Evolutionary conservation across 176 grass and related monocot species (phyloP), one percentile per base, ranked within the genome.

Genomic region (Aegilops speltoides): DNA sequence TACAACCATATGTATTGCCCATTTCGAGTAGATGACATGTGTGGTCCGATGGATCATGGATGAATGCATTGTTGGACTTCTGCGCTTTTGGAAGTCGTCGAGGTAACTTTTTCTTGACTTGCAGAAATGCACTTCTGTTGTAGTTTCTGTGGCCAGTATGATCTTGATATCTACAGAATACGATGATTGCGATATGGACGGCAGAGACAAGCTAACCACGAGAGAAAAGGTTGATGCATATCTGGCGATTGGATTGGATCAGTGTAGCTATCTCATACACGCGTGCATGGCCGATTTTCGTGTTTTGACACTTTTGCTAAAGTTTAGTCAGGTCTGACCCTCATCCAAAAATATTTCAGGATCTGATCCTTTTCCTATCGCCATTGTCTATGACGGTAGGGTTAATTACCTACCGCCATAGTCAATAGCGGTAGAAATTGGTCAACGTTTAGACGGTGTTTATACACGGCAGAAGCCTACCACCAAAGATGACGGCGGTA

Each of bases 11-110:
- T 40, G 37, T 38, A 9, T 38, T 38, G 37, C 8, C 37, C 37
- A 38, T 38, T 38, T 38, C 37, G 37, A 38, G 37, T 38, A 38
- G 7, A 38, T 28, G 72, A 65, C 73, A 77, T 54, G 32, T 64
- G 72, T 24, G 60, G 38, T 46, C 52, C 15, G 54, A 29, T 29
- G 29, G 29, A 29, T 29, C 29, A 59, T 11, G 5, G 68, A 40
- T n/a, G 33, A 9, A 57, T 64, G 32, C 70, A 29, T 29, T 29
- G 2, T 56, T 82, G 62, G 71, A 82, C 86, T 81, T 15, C n/a
- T 40, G 64, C 65, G 4, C 17, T 46, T 83, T 84, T 79, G 59
- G 3, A 71, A 86, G 64, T 83, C 80, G 64, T 70, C 64, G 22
- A 22, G 73, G 0, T 25, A 3, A 14, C 32, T 72, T 84, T 79